Evolutionary conservation across 129 eudicot species (phyloP), one percentile per base, ranked within the genome.

Genomic region (Lonicera japonica): DNA sequence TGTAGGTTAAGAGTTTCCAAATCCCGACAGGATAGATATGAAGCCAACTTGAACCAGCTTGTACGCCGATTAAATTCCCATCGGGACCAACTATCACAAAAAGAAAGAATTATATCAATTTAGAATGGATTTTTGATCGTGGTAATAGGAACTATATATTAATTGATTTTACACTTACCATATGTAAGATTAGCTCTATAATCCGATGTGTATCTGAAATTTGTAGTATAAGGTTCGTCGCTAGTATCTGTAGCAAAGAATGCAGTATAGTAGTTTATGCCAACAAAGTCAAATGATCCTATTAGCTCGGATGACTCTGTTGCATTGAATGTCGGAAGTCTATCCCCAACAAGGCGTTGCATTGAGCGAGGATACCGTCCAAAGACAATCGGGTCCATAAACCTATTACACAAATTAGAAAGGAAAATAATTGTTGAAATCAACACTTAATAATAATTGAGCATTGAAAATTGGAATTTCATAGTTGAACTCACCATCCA

Each of bases 261-360:
- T 0, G 85, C 65, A 0, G 91, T 74, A 74, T 80, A 87, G 65
- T 87, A 87, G 57, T 87, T 83, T 24, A 87, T 55, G 29, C 95
- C 95, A 3, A 83, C 56, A 69, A 83, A 87, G 69, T 87, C 90
- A 4, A 68, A 67, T 16, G 95, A 87, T 21, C 78, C 80, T 64
- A 75, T 83, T 29, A 87, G 56, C 38, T 66, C 60, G 63, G 69
- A 71, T 1, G 85, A 76, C 56, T 87, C 80, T 70, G 80, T 79
- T 38, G 71, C 65, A 16, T 88, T 75, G 77, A 87, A 83, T 46
- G 40, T 74, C 15, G 78, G 90, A 61, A 87, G 55, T 56, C 90
- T 66, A 64, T 54, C 21, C 8, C 70, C 78, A 3, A 78, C 83
- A 29, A 54, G 67, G 13, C n/a, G 20, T 23, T 68, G 62, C 90